phyloP scores from a whole-genome alignment of 768 basidiomycete genomes.

The Boletus vermiculosoides region DNA sequence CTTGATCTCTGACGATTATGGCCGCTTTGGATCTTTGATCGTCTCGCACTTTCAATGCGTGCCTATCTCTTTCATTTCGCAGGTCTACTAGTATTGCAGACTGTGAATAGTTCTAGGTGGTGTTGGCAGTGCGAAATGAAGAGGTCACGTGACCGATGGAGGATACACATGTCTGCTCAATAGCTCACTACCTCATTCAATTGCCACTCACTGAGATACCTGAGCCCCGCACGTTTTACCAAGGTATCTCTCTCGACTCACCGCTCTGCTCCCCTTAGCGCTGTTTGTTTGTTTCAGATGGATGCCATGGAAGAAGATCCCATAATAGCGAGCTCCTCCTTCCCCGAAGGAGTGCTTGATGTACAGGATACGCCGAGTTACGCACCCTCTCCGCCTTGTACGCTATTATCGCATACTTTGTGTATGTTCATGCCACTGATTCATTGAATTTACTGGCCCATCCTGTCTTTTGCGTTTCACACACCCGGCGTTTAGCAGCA shows the following conservation, averaged over 20 bases:
- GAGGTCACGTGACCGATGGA: slow-evolving; percentile 20
- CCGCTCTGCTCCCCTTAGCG: background rate
- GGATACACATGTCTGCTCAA: slow-evolving; percentile 2
- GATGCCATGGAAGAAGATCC: slow-evolving; percentile 36
- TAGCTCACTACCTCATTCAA: slow-evolving; percentile 2
- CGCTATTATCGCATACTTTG: slow-evolving; percentile 5
- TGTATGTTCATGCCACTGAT: slow-evolving; percentile 12
- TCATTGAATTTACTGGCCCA: background rate
- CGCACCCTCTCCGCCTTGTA: slow-evolving; percentile 20
- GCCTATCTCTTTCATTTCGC: background rate
- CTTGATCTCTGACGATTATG: background rate
- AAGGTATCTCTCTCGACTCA: slow-evolving; percentile 1
- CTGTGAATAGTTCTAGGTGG: background rate
- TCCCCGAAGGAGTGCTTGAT: slow-evolving; percentile 20
- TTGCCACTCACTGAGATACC: slow-evolving; percentile 26
- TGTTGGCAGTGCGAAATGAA: background rate
- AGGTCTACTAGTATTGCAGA: background rate
- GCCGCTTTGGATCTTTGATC: background rate
- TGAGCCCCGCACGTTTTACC: slow-evolving; percentile 9
- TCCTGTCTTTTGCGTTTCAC: background rate
- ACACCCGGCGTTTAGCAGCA: slow-evolving; percentile 15
- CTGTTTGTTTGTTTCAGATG: slow-evolving; percentile 22
- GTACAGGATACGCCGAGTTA: slow-evolving; percentile 16
- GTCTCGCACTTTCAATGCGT: slow-evolving; percentile 3
- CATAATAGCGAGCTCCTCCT: slow-evolving; percentile 23